Evolutionary conservation across 495 filamentous ascomycete genomes (phyloP), one percentile per base, ranked within the genome.

Genomic region (Saxophila tyrrhenica): DNA sequence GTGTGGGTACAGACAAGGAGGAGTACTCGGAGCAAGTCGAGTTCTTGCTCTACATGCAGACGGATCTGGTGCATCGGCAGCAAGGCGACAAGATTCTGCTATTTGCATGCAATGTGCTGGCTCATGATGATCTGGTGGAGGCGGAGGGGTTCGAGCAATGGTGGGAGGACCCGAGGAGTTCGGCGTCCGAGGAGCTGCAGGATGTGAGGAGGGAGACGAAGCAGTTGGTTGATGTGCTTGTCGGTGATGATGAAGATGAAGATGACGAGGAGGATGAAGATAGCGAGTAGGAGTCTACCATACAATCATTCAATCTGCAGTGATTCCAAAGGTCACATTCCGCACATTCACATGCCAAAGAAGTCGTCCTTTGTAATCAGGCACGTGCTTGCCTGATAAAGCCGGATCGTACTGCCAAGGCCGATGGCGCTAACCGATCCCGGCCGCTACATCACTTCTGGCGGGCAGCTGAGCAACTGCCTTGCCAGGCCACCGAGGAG

Each of bases 131-230:
- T 57, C 74, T 96, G 7, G 66, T 96, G 0, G 89, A 95, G 65
- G 87, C 94, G 65, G 91, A 95, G 39, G 89, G 83, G 0, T 84
- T 92, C 43, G 71, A 89, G 64, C 77, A 78, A 54, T 98, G 92
- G 92, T 97, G 90, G 91, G 76, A 72, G 19, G 80, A 92, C 67
- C 73, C 73, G 56, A 76, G 79, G 60, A 79, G 80, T 8, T 77
- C 71, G 25, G 76, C 73, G 51, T 78, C 69, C 8, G 84, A 85
- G 25, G 75, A 78, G 50, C 81, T 95, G 81, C 63, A 69, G 39
- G 78, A 67, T 54, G 80, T 96, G 22, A 82, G 85, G 61, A 78
- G 71, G 29, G 82, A 85, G 68, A 84, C 84, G 48, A 71, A 81
- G 64, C 80, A 82, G 47, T 82, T 98, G 69, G 81, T 97, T 25